These are phyloP conservation scores for Erodium maritimum DNA, from an alignment of 345 rosid genomes.

Conservation along the genomic window DNA sequence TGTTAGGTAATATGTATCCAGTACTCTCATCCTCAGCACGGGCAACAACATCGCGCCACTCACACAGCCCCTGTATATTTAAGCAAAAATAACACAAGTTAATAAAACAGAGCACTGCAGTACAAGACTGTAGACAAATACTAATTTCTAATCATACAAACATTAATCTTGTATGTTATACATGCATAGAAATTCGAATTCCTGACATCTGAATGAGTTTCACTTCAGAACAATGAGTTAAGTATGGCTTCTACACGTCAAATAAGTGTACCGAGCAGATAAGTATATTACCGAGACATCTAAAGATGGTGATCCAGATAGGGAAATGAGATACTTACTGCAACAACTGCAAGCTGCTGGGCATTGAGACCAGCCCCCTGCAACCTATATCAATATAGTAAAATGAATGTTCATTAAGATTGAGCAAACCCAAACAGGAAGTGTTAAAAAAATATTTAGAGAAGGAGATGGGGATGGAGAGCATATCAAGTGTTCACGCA, in stretches of 20 bases:
- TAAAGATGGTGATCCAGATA: not conserved
- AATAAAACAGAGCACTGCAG: slow-evolving; percentile 1
- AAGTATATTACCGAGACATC: no score
- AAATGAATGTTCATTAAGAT: slow-evolving; percentile 6
- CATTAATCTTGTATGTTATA: not conserved
- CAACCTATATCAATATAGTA: slow-evolving; percentile 28
- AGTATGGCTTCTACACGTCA: not conserved
- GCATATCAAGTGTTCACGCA: not conserved
- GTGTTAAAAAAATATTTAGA: not conserved
- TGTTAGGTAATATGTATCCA: slow-evolving; percentile 68
- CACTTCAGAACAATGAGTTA: not conserved
- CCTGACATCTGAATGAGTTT: no score
- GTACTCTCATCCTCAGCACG: slow-evolving; percentile 77
- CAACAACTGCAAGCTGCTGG: slow-evolving; percentile 61
- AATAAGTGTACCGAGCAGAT: not conserved
- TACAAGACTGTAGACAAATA: not conserved
- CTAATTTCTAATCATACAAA: not conserved
- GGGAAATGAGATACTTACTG: slow-evolving; percentile 28
- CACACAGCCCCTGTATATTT: slow-evolving; percentile 49
- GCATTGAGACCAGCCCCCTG: slow-evolving; percentile 42
- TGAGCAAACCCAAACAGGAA: not conserved
- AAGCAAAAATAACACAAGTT: not conserved
- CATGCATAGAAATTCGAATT: no score
- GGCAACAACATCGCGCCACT: slow-evolving; percentile 67
- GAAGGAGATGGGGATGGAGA: not conserved